These are phyloP conservation scores for Xylaria bambusicola DNA, from an alignment of 495 filamentous ascomycete species.

Conservation along the genomic window DNA sequence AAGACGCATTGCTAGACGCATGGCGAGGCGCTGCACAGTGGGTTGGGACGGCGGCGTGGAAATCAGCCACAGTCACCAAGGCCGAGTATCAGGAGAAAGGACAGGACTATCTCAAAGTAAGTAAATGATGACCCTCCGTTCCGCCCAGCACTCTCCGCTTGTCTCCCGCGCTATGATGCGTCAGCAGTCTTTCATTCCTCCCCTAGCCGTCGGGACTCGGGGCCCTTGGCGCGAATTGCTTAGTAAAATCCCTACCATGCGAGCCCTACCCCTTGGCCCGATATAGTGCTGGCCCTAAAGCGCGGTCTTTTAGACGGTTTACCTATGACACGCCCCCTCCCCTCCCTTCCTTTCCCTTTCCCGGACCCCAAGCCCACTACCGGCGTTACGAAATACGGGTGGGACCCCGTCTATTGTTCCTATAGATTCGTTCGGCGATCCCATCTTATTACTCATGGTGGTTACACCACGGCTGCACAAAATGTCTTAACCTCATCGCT, in stretches of 20 bases:
- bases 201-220: not conserved
- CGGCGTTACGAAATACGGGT: not conserved
- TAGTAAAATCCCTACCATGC: constrained; percentile 7
- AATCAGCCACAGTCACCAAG: constrained; percentile 56
- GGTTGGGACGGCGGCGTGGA: constrained; percentile 55
- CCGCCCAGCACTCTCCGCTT: constrained; percentile 4
- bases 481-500: constrained; percentile 14
- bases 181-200: constrained; percentile 15
- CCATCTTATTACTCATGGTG: not conserved
- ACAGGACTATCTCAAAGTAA: constrained; percentile 80
- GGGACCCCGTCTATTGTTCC: no score
- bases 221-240: constrained; percentile 15
- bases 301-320: not conserved
- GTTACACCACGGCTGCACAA: not conserved
- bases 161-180: constrained; percentile 2
- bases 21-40: constrained; percentile 92
- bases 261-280: not conserved
- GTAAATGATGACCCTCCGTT: constrained; percentile 23
- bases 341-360: no score
- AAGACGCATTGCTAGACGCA: constrained; percentile 77
- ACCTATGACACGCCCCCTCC: not conserved
- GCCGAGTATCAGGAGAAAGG: constrained; percentile 86
- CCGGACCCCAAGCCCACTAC: not conserved
- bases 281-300: not conserved
- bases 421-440: no score